Evolutionary conservation across 2,329 filamentous ascomycete species (phyloP), one percentile per base, ranked within the genome.

Genomic region (Aspergillus niger): DNA sequence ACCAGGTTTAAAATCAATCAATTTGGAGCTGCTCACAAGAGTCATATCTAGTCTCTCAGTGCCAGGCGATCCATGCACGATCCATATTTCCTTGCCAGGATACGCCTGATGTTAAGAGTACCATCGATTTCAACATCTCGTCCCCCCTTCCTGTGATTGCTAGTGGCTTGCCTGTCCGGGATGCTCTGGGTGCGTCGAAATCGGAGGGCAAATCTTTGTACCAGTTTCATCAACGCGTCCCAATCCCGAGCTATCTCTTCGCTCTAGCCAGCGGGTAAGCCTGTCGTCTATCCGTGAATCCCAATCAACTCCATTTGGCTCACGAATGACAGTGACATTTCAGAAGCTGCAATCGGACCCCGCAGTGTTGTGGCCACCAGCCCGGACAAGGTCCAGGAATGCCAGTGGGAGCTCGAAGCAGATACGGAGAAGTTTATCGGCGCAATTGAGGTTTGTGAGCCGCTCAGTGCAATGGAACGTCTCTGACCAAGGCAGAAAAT

Each of bases 21-120:
- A 26, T 39, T 32, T 54, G 8, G 39, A 15, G 38, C 22, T 17
- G 38, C 48, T 58, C 28, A 54, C 48, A 36, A 11, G n/a, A 53
- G 5, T 59, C 56, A 32, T 48, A 17, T 43, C 15, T 57, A 82
- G 80, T 98, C 81, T 96, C 91, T 48, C 95, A 98, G 81, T 97
- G 93, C 76, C 94, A 99, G 81, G 93, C 94, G 57, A 98, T 97
- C 71, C 93, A 98, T 72, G 92, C 91, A 47, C 88, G 95, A 62
- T 96, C 92, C 51, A 86, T 98, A 63, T 96, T 98, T 76, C 95
- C 95, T 6, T 98, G 94, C 78, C 94, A 98, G 80, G 95, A 99
- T 74, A 98, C 95, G 0, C 95, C 95, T 3, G 94, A 97, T 74
- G 91, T 97, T 70, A 99, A 99, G 81, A 92, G 91, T n/a, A 96